Evolutionary conservation across 139 green algal genomes (phyloP).

Genomic region (Chlorella sp.): DNA sequence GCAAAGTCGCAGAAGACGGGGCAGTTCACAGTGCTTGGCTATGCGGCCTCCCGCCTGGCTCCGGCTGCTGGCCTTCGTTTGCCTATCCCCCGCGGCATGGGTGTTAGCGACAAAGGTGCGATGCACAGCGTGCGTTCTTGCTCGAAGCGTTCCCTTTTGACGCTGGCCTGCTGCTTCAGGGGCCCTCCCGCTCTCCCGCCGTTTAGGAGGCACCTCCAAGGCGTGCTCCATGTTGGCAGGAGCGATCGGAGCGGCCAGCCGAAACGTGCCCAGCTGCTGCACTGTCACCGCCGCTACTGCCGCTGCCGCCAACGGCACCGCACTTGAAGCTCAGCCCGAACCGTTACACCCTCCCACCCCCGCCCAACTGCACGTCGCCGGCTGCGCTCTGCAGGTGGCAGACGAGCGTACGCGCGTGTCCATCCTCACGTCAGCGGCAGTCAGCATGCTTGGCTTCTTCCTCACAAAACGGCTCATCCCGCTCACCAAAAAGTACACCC

Average conservation of each 20-base stretch:
- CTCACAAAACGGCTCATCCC: slow-evolving; percentile 76
- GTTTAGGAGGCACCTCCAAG: neutral
- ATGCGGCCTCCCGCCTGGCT: slow-evolving; percentile 10
- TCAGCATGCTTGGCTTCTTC: slow-evolving; percentile 75
- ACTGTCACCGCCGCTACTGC: neutral
- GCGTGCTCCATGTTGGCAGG: too few relatives aligned
- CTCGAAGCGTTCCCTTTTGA: neutral
- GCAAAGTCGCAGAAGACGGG: neutral
- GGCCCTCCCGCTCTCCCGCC: too few relatives aligned
- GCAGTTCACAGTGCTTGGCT: neutral
- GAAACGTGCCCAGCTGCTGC: too few relatives aligned
- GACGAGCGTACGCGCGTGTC: slow-evolving; percentile 29
- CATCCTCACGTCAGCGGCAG: slow-evolving; percentile 1
- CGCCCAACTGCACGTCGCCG: neutral
- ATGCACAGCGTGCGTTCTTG: neutral
- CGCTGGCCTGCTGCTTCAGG: neutral
- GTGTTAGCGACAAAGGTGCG: neutral
- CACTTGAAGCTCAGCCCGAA: too few relatives aligned
- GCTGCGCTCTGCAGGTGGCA: neutral
- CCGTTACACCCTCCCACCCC: neutral
- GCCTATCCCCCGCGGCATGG: neutral
- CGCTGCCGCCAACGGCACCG: neutral
- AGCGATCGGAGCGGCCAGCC: neutral
- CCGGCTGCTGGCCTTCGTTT: neutral
- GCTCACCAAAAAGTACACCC: slow-evolving; percentile 48